These are phyloP conservation scores for Cladophialophora yegresii DNA, from an alignment of 2,329 filamentous ascomycete species.

Conservation along the genomic window DNA sequence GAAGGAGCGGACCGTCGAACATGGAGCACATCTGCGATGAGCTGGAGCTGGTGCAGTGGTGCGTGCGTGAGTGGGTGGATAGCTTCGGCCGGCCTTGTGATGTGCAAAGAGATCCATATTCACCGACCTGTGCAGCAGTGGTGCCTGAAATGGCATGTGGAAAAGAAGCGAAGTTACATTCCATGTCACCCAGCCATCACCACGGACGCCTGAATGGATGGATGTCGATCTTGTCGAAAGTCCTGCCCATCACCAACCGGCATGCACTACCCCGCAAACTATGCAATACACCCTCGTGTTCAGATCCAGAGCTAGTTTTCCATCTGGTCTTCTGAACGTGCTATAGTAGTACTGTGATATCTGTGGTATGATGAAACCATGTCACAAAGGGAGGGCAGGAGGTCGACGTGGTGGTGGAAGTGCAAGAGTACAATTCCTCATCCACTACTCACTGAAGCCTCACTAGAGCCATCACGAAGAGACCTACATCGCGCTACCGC, in stretches of 20 bases:
- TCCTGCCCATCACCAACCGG: not conserved
- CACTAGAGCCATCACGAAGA: too few relatives aligned
- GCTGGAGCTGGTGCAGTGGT: too few relatives aligned
- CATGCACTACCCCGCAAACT: constrained; percentile 14
- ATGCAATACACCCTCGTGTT: constrained; percentile 9
- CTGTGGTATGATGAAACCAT: not conserved
- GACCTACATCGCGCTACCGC: not conserved
- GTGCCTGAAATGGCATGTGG: constrained; percentile 18
- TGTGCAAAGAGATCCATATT: constrained; percentile 11
- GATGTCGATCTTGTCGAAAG: constrained; percentile 2
- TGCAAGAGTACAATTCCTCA: not conserved
- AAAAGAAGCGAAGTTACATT: constrained; percentile 14
- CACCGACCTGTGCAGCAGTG: not conserved
- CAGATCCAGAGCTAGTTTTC: not conserved
- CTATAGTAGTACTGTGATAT: constrained; percentile 1
- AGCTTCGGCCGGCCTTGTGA: constrained; percentile 8
- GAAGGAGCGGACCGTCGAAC: constrained; percentile 10
- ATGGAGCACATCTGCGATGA: not conserved
- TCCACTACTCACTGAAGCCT: not conserved
- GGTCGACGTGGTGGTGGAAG: not conserved
- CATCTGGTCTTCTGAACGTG: not conserved
- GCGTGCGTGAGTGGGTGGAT: not conserved
- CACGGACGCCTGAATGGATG: not conserved
- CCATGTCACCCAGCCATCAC: constrained; percentile 3
- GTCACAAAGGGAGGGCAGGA: not conserved